A percentile compares a stretch with the other conserved stretches of the same genome.
These are phyloP conservation scores for Piper longum DNA, from an alignment of 164 flowering plant species.

Conservation along the genomic window DNA sequence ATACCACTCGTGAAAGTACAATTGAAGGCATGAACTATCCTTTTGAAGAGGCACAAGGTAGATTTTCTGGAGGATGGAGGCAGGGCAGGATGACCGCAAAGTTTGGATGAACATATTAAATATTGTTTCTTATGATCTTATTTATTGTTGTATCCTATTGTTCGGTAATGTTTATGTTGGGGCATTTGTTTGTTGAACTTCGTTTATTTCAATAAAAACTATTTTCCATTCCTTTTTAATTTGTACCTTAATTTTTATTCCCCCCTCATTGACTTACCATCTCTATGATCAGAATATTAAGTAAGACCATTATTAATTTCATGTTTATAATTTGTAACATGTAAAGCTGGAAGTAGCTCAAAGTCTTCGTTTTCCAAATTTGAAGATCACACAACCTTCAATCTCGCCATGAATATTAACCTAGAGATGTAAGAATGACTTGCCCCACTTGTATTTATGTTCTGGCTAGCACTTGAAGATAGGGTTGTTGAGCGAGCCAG, in stretches of 20 bases:
- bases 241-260: too few relatives aligned
- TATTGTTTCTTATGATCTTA: neutral
- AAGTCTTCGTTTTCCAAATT: too few relatives aligned
- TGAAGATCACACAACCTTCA: too few relatives aligned
- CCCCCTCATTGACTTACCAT: neutral
- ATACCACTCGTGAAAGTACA: slow-evolving; percentile 6
- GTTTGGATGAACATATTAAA: neutral
- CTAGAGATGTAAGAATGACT: neutral
- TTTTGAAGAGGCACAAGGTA: neutral
- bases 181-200: neutral
- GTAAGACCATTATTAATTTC: too few relatives aligned
- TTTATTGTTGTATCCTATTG: neutral
- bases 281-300: too few relatives aligned
- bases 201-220: neutral
- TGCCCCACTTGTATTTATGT: neutral
- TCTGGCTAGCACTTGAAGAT: too few relatives aligned
- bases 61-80: neutral
- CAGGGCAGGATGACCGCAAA: neutral
- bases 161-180: neutral
- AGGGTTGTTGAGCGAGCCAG: too few relatives aligned
- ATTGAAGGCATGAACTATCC: neutral
- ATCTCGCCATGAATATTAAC: too few relatives aligned
- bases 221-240: too few relatives aligned
- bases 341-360: too few relatives aligned
- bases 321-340: too few relatives aligned